Base-by-base conservation (phyloP, 2,329 filamentous ascomycete genomes). In the Bipolaris victoriae region DNA sequence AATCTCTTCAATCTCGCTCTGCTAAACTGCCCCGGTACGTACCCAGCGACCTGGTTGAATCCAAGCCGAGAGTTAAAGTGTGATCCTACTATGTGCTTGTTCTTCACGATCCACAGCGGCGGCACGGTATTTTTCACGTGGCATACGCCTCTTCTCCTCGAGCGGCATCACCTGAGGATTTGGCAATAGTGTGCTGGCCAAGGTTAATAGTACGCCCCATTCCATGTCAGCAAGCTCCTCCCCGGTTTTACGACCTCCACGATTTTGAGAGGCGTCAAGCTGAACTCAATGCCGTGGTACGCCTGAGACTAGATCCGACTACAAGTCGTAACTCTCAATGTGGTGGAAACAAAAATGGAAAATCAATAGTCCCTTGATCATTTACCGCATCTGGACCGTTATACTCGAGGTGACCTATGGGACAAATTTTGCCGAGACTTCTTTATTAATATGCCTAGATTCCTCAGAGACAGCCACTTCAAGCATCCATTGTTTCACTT, bases 361-460 rank as follows among this genome's bases (percentile, higher is more conserved):
- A 73, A 68, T 71, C 70, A 57, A 74, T 74, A 73, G 66, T 71
- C 62, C 46, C 48, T 56, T 62, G 54, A 46, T 62, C 51, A 61
- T 66, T 63, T 69, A 68, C 59, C 66, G 61, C 62, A 52, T 67
- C 65, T 68, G 62, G 67, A 61, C 58, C 65, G 61, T 62, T 64
- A 56, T 49, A 57, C 62, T 48, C 45, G 52, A 57, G 55, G 52
- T 62, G 61, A 60, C 55, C 65, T 64, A 65, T 66, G 68, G 65
- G 57, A 63, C 40, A 61, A 57, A 58, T 67, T 68, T 58, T 71
- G 68, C 69, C 69, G 69, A 72, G 64, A 55, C 60, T 50, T 62
- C 60, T 65, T 69, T 73, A 73, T 73, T 74, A 71, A 74, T 63
- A 55, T 55, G 39, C 47, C 60, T 57, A 58, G 29, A 45, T 58